Conservation (phyloP, 371 early-diverging fungal species). For the Syncephalastrum sp. region DNA sequence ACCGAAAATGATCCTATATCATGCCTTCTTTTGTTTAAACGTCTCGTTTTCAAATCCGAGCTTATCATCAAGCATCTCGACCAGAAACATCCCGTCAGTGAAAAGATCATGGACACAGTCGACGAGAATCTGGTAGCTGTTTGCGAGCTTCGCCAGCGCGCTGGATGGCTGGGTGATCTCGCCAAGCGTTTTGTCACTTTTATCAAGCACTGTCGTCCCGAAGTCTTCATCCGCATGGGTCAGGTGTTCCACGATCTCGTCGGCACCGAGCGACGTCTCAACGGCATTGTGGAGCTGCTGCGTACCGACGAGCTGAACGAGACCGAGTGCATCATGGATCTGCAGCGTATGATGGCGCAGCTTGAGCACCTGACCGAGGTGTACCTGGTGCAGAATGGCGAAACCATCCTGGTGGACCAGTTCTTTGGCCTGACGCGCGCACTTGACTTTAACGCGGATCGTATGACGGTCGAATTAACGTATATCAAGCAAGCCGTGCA, state of each 20-base stretch:
- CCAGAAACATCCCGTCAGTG: constrained; percentile 60
- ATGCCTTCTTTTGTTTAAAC: constrained; percentile 74
- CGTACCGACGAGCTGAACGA: constrained; percentile 75
- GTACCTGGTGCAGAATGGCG: constrained; percentile 43
- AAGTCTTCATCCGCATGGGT: constrained; percentile 69
- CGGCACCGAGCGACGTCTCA: constrained; percentile 65
- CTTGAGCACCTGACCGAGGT: constrained; percentile 67
- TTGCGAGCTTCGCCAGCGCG: constrained; percentile 65
- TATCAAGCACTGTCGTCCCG: constrained; percentile 66
- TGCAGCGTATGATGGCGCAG: constrained; percentile 67
- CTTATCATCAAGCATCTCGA: constrained; percentile 78
- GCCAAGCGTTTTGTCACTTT: constrained; percentile 67
- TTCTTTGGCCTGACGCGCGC: constrained; percentile 56
- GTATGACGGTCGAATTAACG: constrained; percentile 62
- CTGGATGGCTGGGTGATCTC: constrained; percentile 67
- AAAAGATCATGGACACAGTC: constrained; percentile 55
- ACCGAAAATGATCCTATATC: constrained; percentile 80
- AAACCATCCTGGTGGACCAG: constrained; percentile 43
- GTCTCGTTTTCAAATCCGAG: constrained; percentile 79
- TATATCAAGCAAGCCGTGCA: constrained; percentile 43
- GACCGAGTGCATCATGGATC: constrained; percentile 54
- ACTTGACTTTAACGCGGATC: constrained; percentile 66
- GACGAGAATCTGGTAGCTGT: constrained; percentile 51
- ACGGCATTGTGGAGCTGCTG: constrained; percentile 68
- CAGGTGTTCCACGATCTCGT: constrained; percentile 69